Percentiles rank a stretch among this genome's conserved stretches.
phyloP scores from a whole-genome alignment of 495 filamentous ascomycete species.

The Neurospora sp. region DNA sequence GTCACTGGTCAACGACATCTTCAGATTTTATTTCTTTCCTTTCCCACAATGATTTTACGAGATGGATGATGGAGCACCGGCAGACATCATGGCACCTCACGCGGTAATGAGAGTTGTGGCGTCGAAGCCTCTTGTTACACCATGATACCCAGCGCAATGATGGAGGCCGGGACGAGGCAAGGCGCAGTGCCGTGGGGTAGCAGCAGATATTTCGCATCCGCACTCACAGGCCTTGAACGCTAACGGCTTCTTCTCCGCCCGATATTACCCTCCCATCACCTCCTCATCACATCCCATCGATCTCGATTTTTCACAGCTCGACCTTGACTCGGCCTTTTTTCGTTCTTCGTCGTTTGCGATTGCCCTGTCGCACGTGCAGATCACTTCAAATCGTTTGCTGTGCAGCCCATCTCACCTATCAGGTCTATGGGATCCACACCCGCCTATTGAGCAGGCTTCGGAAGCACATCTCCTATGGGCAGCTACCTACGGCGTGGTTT shows the following conservation, averaged over 20 bases:
- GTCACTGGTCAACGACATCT: neutral
- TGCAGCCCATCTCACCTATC: neutral
- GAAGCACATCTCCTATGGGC: neutral
- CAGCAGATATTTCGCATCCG: neutral
- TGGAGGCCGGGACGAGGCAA: neutral
- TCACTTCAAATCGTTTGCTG: neutral
- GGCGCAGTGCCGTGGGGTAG: neutral
- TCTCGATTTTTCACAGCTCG: neutral
- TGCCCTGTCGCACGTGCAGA: neutral
- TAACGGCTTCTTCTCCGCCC: neutral
- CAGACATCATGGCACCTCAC: neutral
- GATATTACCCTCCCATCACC: neutral
- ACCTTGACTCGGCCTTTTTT: neutral
- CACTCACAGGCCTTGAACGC: neutral
- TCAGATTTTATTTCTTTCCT: neutral
- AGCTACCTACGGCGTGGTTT: neutral
- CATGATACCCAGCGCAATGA: neutral
- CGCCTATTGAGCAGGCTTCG: neutral
- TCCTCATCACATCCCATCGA: neutral
- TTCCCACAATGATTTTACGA: neutral
- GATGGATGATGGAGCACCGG: neutral
- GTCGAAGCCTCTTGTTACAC: neutral
- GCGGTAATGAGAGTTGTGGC: neutral
- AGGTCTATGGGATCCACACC: neutral
- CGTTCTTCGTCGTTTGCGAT: neutral